Conservation (phyloP, 805 yeast genomes). For the Ogataea pini region DNA sequence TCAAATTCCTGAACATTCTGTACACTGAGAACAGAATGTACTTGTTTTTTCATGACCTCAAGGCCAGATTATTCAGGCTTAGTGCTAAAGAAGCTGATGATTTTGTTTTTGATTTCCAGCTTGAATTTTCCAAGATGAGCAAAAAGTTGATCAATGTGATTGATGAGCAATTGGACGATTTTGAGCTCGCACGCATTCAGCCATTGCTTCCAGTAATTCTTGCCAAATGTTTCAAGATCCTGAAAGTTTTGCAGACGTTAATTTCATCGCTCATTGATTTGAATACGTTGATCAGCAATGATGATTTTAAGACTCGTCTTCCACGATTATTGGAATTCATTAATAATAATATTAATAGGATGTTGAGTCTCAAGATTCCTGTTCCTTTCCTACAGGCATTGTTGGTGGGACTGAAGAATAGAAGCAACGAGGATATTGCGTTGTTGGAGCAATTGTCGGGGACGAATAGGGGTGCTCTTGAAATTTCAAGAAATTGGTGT, state of each 20-base stretch:
- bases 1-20: conserved; percentile 31
- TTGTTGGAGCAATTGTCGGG: conserved; percentile 10
- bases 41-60: conserved; percentile 16
- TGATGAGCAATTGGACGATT: conserved; percentile 35
- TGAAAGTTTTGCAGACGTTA: conserved; percentile 20
- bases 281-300: conserved; percentile 21
- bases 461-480: background rate
- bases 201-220: conserved; percentile 30
- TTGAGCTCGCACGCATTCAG: conserved; percentile 28
- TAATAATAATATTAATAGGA: conserved; percentile 19
- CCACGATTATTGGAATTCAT: conserved; percentile 26
- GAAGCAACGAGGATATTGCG: conserved; percentile 7
- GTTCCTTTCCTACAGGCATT: conserved; percentile 22
- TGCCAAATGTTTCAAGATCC: conserved; percentile 30
- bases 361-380: conserved; percentile 21
- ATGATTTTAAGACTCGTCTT: conserved; percentile 28
- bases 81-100: conserved; percentile 25
- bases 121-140: conserved; percentile 31
- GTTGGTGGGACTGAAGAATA: conserved; percentile 9
- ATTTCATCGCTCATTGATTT: conserved; percentile 26
- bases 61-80: conserved; percentile 2
- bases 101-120: conserved; percentile 32
- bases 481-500: conserved; percentile 29
- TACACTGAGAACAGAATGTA: conserved; percentile 27
- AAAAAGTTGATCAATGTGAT: conserved; percentile 31